Conservation (phyloP, 192 early-diverging fungal genomes). For the Podila verticillata region DNA sequence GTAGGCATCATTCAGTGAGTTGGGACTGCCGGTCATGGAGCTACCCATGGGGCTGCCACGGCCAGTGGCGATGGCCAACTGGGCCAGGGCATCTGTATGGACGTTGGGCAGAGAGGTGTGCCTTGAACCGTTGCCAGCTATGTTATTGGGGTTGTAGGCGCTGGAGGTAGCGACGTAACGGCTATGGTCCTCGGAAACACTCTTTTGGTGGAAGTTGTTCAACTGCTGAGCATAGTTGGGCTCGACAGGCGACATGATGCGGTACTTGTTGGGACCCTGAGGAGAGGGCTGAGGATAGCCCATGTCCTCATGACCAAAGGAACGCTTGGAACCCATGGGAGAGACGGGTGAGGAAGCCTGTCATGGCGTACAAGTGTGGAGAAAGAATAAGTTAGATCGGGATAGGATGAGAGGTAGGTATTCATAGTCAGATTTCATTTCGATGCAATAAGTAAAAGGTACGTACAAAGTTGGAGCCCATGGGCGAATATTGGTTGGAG, state of each 20-base stretch:
- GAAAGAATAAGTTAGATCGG: not conserved
- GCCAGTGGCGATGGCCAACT: not conserved
- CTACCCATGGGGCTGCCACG: conserved; percentile 24
- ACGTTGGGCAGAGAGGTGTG: conserved; percentile 5
- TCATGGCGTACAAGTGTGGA: not conserved
- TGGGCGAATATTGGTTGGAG: not conserved
- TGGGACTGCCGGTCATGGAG: conserved; percentile 9
- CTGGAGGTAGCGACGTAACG: conserved; percentile 5
- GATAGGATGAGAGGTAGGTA: not conserved
- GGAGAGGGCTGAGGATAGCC: not conserved
- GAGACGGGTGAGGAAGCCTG: conserved; percentile 8
- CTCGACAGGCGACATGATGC: conserved; percentile 23
- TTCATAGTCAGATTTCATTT: not conserved
- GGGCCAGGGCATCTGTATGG: not conserved
- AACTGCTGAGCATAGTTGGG: conserved; percentile 11
- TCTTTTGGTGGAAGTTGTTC: conserved; percentile 9
- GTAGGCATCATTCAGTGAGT: not conserved
- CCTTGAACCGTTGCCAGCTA: conserved; percentile 7
- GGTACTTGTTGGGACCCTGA: conserved; percentile 13
- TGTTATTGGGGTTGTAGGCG: not conserved
- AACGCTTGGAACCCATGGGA: conserved; percentile 11
- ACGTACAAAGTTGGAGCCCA: conserved; percentile 22
- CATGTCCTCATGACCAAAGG: conserved; percentile 8
- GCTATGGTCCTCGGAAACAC: conserved; percentile 22
- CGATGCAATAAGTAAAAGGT: not conserved